phyloP scores from a whole-genome alignment of 768 basidiomycete species.

The Gloeophyllum trabeum region DNA sequence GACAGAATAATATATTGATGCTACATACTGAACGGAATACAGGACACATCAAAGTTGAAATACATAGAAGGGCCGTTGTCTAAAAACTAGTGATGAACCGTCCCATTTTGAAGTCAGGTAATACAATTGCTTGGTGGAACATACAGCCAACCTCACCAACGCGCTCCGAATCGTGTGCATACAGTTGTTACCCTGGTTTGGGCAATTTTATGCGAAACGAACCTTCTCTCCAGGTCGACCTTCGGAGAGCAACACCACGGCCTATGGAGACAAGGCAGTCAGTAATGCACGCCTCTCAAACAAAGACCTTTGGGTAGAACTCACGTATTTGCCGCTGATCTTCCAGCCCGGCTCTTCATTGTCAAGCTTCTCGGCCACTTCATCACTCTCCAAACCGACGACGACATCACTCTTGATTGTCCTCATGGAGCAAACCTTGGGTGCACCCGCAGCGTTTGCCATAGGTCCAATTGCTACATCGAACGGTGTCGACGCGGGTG shows the following conservation, averaged over 20 bases:
- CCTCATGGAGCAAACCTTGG: constrained; percentile 74
- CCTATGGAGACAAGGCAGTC: constrained; percentile 29
- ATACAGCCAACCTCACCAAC: no score
- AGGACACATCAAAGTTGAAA: no score
- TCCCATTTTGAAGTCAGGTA: no score
- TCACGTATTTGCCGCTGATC: constrained; percentile 92
- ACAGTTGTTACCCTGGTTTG: no score
- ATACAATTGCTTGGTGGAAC: no score
- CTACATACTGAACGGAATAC: no score
- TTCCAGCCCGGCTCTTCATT: constrained; percentile 89
- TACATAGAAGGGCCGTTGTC: no score
- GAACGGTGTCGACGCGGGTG: constrained; percentile 81
- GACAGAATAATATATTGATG: no score
- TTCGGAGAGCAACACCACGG: constrained; percentile 78
- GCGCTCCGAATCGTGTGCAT: no score
- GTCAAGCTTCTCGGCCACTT: constrained; percentile 69
- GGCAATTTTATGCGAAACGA: constrained; percentile 59
- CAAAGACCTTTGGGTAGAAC: no score
- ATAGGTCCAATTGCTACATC: constrained; percentile 87
- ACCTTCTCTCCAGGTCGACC: constrained; percentile 87
- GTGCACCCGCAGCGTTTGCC: constrained; percentile 81
- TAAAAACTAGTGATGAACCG: no score
- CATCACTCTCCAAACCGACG: constrained; percentile 72
- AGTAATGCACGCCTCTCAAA: constrained; percentile 1
- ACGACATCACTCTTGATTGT: constrained; percentile 96